Base-by-base conservation (phyloP, 768 basidiomycete genomes). In the Suillus decipiens region DNA sequence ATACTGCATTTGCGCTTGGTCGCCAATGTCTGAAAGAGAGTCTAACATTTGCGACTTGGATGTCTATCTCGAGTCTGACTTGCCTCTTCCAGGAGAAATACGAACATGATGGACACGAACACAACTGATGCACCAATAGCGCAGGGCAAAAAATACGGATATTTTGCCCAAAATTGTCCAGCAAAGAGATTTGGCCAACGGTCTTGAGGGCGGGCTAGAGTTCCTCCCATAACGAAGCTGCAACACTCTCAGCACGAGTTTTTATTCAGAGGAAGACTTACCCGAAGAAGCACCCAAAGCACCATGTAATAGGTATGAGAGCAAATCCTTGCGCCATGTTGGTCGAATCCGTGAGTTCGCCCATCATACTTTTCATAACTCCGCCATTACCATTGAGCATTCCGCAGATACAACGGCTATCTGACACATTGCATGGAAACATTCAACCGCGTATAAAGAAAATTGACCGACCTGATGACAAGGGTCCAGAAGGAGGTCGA, bases 171-270 rank as follows among this genome's bases (percentile, higher is more conserved):
- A 55, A 70, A 72, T 19, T 17, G 69, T 45, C 72, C 75, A 41
- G 75, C 64, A 66, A 86, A 86, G 2, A 80, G 61, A 5, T 59
- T 31, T 2, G 84, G 83, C 64, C 81, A 85, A 19, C 76, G 77
- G 60, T 84, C 81, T 33, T 78, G 79, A 34, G 85, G 85, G 59
- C 77, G 77, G 56, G 82, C 76, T 59, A 86, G 76, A 22, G 76
- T 75, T 12, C 85, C 85, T 28, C 85, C 85, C 31, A 85, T 80
- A 22, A 85, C 71, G 36, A 84, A 82, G 10, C 84, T 82, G 63
- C 33, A 24, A 31, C 28, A 8, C 33, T 24, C 51, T 34, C n/a
- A 36, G 12, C 33, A 14, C n/a, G 9, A 17, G 9, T 51, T 19
- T 51, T 17, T 17, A 41, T 45, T 50, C 28, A 39, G 12, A 61